Evolutionary conservation across 2,329 filamentous ascomycete genomes (phyloP), one percentile per base, ranked within the genome.

Genomic region (Colletotrichum horii): DNA sequence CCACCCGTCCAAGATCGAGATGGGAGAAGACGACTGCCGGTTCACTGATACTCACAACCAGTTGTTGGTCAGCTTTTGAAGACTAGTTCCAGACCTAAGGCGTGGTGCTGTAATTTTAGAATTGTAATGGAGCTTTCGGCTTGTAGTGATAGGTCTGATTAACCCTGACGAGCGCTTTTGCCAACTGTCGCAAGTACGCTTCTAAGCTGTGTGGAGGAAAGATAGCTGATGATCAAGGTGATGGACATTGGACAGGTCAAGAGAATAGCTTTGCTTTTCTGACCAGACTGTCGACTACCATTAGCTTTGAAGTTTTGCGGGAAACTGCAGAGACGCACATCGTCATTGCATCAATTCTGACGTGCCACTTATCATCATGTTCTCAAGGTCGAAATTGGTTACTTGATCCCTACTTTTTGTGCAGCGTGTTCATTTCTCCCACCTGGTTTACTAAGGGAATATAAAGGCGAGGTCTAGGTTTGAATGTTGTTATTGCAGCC

Each of bases 391-490:
- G 3, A 32, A 32, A 11, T 32, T 9, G 3, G 8, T 3, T 8
- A 32, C 3, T 32, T 4, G 9, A 38, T 7, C 6, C 34, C 34
- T 36, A 8, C 0, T 19, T 38, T 0, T 19, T 0, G 8, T 38
- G 0, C 0, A 38, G 36, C 16, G 16, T 0, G 0, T 0, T 38
- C 19, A 16, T 0, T 9, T 9, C 16, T 38, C 16, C 36, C 36
- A 0, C 36, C 8, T 38, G 16, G 19, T 1, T 38, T 43, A 2
- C 19, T 9, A 43, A 43, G 0, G 38, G 38, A n/a, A 12, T 43
- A 1, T 12, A 43, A 7, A n/a, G 9, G 0, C 1, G 0, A 11
- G 0, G 19, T 43, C 3, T n/a, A 48, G 38, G 11, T n/a, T 6
- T 2, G 38, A n/a, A 48, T 6, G 1, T 6, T 48, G 19, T 0